Percentiles rank a stretch among this genome's conserved stretches.
Evolutionary conservation across 2,329 filamentous ascomycete species (phyloP).

Genomic region (Talaromyces pinophilus): DNA sequence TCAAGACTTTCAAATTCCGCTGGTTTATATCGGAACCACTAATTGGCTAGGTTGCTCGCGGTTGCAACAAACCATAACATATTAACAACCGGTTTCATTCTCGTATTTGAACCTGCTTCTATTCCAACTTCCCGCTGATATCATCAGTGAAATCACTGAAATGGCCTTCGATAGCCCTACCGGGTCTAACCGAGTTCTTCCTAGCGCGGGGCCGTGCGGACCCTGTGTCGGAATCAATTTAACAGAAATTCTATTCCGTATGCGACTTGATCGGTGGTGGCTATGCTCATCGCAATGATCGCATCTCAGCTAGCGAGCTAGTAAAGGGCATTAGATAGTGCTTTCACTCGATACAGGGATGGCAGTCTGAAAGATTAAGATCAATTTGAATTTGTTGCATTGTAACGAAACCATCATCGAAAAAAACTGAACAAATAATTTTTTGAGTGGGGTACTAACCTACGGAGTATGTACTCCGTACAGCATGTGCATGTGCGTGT

Average conservation of each 20-base stretch:
- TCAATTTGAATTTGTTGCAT: not conserved
- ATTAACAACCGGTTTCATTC: not conserved
- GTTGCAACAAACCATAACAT: not conserved
- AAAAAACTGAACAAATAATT: not conserved
- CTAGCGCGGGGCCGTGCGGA: slow-evolving; percentile 8
- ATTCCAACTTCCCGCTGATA: not conserved
- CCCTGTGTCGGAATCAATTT: slow-evolving; percentile 2
- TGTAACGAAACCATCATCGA: not conserved
- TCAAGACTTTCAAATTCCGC: not conserved
- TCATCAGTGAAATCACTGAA: not conserved
- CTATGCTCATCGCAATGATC: slow-evolving; percentile 10
- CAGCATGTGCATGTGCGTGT: not conserved
- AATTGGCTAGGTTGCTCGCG: not conserved
- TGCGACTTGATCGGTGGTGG: slow-evolving; percentile 2
- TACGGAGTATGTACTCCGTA: not conserved
- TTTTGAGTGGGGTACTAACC: not conserved
- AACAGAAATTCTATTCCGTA: not conserved
- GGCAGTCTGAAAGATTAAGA: not conserved
- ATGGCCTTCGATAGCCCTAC: slow-evolving; percentile 2
- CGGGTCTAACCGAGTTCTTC: not conserved
- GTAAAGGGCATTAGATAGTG: not conserved
- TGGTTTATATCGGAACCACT: not conserved
- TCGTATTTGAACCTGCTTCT: slow-evolving; percentile 2
- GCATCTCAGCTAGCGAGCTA: not conserved
- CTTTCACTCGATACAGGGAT: not conserved